These are phyloP conservation scores for Lasiodiplodia citricola DNA, from an alignment of 2,329 filamentous ascomycete genomes.

Conservation along the genomic window DNA sequence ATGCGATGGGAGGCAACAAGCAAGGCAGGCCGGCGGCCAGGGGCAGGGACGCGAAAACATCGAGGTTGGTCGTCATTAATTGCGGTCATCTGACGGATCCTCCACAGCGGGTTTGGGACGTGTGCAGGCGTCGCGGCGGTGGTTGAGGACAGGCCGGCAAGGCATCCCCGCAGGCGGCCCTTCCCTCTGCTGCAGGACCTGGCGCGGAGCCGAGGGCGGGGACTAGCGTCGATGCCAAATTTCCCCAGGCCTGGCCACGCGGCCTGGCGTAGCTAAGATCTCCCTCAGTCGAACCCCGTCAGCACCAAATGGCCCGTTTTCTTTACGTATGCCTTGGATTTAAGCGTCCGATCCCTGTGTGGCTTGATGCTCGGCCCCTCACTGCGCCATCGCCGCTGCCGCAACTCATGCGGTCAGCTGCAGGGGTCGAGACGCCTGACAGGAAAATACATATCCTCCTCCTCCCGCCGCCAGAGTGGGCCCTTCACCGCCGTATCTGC, in stretches of 20 bases:
- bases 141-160: background rate
- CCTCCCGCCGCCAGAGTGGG: background rate
- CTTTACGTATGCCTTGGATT: conserved; percentile 7
- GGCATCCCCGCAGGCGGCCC: conserved; percentile 9
- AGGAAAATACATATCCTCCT: conserved; percentile 16
- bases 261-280: conserved; percentile 10
- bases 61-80: conserved; percentile 12
- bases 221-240: conserved; percentile 23
- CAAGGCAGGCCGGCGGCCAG: background rate
- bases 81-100: conserved; percentile 17
- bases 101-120: background rate
- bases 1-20: background rate
- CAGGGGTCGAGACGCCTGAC: conserved; percentile 13
- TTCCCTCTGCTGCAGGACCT: background rate
- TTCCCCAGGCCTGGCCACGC: conserved; percentile 18
- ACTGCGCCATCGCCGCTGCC: conserved; percentile 8
- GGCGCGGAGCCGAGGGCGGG: conserved; percentile 11
- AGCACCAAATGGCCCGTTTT: conserved; percentile 4
- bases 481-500: background rate
- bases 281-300: background rate
- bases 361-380: conserved; percentile 14
- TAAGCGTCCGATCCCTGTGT: background rate
- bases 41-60: background rate
- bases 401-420: conserved; percentile 19
- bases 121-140: background rate